Percentiles rank a stretch among this genome's conserved stretches.
Evolutionary conservation across 306 rosid species (phyloP).

Genomic region (Acacia crassicarpa): DNA sequence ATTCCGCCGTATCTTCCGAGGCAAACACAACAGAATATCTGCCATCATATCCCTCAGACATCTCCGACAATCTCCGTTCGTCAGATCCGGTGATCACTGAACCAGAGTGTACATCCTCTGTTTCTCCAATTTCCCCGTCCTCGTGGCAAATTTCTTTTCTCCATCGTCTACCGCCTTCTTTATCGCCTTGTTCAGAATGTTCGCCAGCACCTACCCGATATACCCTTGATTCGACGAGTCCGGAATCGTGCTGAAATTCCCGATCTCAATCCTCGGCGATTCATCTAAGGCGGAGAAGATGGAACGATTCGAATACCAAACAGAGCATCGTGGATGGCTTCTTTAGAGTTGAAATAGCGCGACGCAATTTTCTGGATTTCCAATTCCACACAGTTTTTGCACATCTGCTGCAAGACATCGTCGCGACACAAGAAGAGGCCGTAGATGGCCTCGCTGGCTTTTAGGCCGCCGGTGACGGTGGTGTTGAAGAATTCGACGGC

Average conservation of each 20-base stretch:
- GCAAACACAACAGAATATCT: constrained; percentile 18
- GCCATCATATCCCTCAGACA: constrained; percentile 27
- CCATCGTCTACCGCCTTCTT: too few relatives aligned
- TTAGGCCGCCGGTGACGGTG: too few relatives aligned
- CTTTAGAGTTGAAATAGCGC: neutral
- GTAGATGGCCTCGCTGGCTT: too few relatives aligned
- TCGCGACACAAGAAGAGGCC: neutral
- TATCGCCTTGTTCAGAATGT: constrained; percentile 4
- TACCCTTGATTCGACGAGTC: neutral
- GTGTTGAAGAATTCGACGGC: neutral
- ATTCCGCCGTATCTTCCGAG: constrained; percentile 16
- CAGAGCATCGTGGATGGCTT: neutral
- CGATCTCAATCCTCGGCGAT: neutral
- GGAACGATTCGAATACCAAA: neutral
- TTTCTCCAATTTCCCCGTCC: neutral
- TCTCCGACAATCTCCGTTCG: neutral
- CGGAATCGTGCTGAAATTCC: neutral
- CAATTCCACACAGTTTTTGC: neutral
- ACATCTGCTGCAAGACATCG: neutral
- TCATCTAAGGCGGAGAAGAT: constrained; percentile 25
- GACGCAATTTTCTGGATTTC: neutral
- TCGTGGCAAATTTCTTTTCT: too few relatives aligned
- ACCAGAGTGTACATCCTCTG: neutral
- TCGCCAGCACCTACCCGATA: constrained; percentile 12
- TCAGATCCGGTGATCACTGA: constrained; percentile 26